Base-by-base conservation (phyloP, 2,329 filamentous ascomycete species). In the Metarhizium brunneum region DNA sequence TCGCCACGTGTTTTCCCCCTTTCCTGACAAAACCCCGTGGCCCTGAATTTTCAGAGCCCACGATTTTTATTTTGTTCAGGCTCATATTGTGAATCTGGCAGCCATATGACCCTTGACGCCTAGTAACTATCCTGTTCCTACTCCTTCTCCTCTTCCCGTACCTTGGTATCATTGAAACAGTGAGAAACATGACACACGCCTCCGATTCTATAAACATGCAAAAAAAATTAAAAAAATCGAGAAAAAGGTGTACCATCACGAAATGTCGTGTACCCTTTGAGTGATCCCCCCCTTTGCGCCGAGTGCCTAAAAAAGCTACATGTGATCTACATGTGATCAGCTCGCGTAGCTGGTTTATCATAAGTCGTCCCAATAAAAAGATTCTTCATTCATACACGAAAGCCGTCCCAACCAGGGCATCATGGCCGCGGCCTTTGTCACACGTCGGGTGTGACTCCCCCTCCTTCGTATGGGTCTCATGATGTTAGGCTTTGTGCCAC, bases 401-500 rank as follows among this genome's bases (percentile, higher is more conserved):
- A 48, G 20, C 29, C 50, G 18, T 52, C 25, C 25, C 8, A 45
- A 20, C 16, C 42, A 20, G 20, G n/a, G 18, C 42, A 16, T 40
- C 42, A 11, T 45, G n/a, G 4, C 18, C 7, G 20, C 16, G 3
- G 18, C 42, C 18, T 8, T 18, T 16, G 8, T 18, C 42, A 20
- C 16, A 45, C 16, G 20, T 2, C 16, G n/a, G 42, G 42, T 16
- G 6, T 45, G n/a, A 18, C 16, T 13, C 6, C 7, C n/a, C 42
- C 14, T 11, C 42, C 6, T 11, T 35, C 16, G 35, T 32, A 30
- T 16, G 18, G 18, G 45, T 25, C 30, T 47, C 43, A 58, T 57
- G 59, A 64, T 43, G 58, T 55, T 20, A 63, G 40, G 6, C 58
- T 62, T 42, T 63, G 62, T 53, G 69, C 68, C 45, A 71, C 65